phyloP scores from a whole-genome alignment of 345 rosid genomes.

The Cochlearia excelsa region DNA sequence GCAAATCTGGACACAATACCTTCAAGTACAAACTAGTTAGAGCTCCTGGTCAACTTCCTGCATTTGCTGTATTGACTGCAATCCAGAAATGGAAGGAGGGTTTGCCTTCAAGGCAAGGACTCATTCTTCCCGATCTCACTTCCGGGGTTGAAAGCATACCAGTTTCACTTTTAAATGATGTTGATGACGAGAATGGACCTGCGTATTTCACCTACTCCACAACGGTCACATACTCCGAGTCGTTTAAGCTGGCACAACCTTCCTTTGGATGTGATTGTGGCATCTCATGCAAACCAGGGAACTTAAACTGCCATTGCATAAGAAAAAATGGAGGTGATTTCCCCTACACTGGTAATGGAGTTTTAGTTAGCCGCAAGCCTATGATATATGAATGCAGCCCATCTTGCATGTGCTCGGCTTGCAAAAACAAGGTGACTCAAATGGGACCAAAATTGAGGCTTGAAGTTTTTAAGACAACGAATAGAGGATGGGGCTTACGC shows the following conservation, averaged over 20 bases:
- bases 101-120: constrained; percentile 48
- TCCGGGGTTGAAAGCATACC: constrained; percentile 64
- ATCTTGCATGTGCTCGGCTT: constrained; percentile 63
- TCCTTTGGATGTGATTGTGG: constrained; percentile 54
- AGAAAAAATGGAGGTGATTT: constrained; percentile 62
- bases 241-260: constrained; percentile 50
- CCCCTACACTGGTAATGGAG: constrained; percentile 60
- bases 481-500: constrained; percentile 86
- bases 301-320: constrained; percentile 63
- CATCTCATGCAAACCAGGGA: constrained; percentile 63
- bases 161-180: constrained; percentile 76
- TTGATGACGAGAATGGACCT: constrained; percentile 83
- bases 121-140: constrained; percentile 71
- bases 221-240: constrained; percentile 50
- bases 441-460: constrained; percentile 56
- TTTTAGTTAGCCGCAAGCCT: constrained; percentile 59
- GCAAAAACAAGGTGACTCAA: constrained; percentile 72
- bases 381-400: constrained; percentile 78
- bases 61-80: constrained; percentile 57
- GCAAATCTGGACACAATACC: constrained; percentile 62
- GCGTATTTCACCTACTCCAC: constrained; percentile 62
- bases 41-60: constrained; percentile 61
- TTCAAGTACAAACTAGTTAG: constrained; percentile 71
- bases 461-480: constrained; percentile 77
- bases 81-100: constrained; percentile 55